phyloP scores from a whole-genome alignment of 1,284 basidiomycete genomes.

The Salmacisia buchloeana region DNA sequence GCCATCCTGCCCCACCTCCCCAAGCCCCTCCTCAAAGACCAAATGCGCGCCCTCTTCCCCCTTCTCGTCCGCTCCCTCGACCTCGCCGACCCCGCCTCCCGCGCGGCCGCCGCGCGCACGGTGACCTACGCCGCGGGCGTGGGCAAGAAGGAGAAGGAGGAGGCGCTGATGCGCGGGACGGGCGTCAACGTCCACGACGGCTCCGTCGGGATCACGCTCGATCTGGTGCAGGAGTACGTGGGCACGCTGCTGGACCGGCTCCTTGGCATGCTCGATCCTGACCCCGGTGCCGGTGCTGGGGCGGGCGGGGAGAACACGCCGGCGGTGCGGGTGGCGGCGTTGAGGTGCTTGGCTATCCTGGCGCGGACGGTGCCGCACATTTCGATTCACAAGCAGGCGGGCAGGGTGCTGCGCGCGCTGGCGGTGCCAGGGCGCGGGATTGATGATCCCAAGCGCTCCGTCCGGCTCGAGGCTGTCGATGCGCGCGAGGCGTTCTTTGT shows the following conservation, averaged over 20 bases:
- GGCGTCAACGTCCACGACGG: constrained; percentile 56
- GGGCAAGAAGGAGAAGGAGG: constrained; percentile 55
- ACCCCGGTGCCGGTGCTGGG: neutral
- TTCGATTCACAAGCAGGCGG: constrained; percentile 68
- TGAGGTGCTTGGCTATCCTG: constrained; percentile 67
- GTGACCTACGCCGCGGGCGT: constrained; percentile 64
- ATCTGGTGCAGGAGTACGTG: constrained; percentile 14
- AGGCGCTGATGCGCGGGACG: constrained; percentile 48
- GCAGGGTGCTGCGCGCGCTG: constrained; percentile 67
- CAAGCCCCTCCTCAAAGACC: constrained; percentile 53
- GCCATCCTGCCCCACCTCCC: constrained; percentile 76
- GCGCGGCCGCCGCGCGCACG: constrained; percentile 73
- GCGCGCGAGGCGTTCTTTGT: constrained; percentile 36
- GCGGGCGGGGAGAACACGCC: constrained; percentile 28
- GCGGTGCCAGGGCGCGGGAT: constrained; percentile 48
- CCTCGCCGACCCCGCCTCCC: constrained; percentile 67
- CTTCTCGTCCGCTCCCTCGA: constrained; percentile 78
- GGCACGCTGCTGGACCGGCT: neutral
- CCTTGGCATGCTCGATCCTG: neutral
- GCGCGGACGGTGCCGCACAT: constrained; percentile 72
- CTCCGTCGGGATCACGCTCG: constrained; percentile 1
- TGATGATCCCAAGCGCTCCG: constrained; percentile 33
- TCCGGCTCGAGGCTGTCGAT: constrained; percentile 38
- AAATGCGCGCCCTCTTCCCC: constrained; percentile 66
- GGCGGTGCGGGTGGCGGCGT: constrained; percentile 66